Conservation (phyloP, 2,329 filamentous ascomycete species). For the Bipolaris bicolor region DNA sequence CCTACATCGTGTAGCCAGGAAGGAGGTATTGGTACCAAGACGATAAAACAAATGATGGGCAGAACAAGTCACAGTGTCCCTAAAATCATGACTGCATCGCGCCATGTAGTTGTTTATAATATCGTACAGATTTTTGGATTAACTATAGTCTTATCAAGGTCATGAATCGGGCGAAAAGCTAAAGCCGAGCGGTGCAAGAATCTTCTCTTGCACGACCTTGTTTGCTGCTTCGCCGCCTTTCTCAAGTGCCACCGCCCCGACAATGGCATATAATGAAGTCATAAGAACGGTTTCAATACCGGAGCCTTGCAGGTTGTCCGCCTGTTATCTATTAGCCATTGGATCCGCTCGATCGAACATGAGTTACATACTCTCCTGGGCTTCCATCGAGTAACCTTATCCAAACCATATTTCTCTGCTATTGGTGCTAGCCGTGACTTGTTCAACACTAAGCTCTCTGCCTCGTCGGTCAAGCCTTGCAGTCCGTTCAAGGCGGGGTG, state of each 20-base stretch:
- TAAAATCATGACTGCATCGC: slow-evolving; percentile 3
- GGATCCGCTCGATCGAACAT: background rate
- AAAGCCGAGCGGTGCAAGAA: slow-evolving; percentile 62
- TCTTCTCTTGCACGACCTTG: slow-evolving; percentile 75
- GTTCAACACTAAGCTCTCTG: slow-evolving; percentile 67
- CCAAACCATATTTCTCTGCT: slow-evolving; percentile 72
- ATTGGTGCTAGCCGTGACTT: slow-evolving; percentile 71
- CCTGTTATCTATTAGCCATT: slow-evolving; percentile 48
- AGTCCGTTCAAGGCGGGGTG: slow-evolving; percentile 75
- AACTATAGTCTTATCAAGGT: slow-evolving; percentile 10
- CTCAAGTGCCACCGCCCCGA: slow-evolving; percentile 89
- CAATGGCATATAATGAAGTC: slow-evolving; percentile 80
- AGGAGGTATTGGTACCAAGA: too few species aligned
- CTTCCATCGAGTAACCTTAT: slow-evolving; percentile 84
- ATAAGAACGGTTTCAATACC: slow-evolving; percentile 77
- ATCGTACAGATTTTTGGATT: slow-evolving; percentile 15
- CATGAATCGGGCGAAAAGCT: slow-evolving; percentile 30
- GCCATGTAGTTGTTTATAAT: slow-evolving; percentile 17
- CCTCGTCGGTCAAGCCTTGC: slow-evolving; percentile 69
- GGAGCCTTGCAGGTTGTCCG: slow-evolving; percentile 71
- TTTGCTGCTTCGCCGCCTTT: slow-evolving; percentile 80
- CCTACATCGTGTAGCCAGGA: too few species aligned
- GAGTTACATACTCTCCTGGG: slow-evolving; percentile 72
- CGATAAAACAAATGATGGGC: background rate
- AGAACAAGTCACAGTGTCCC: background rate